These are phyloP conservation scores for Isoetes engelmannii DNA, from an alignment of 83 land plant species.

Conservation along the genomic window DNA sequence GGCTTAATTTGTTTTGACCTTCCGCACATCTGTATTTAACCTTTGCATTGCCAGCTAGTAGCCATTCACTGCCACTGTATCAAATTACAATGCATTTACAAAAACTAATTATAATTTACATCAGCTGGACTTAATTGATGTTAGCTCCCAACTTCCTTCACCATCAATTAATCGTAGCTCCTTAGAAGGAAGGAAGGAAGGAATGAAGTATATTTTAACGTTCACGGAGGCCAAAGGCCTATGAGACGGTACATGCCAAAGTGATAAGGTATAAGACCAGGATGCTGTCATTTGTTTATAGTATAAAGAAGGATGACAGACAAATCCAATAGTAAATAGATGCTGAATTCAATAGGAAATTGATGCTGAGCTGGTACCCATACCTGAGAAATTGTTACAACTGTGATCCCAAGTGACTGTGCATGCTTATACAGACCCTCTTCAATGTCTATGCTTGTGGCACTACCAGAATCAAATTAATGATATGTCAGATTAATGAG, in stretches of 20 bases:
- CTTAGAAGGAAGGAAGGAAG: too few species aligned
- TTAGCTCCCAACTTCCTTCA: slow-evolving; percentile 93
- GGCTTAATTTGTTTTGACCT: too few species aligned
- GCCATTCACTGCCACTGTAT: too few species aligned
- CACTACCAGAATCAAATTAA: slow-evolving; percentile 53
- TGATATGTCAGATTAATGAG: too few species aligned
- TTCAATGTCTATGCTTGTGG: slow-evolving; percentile 96
- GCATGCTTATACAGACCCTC: slow-evolving; percentile 90
- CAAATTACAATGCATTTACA: too few species aligned
- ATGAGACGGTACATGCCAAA: too few species aligned
- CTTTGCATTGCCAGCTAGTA: too few species aligned
- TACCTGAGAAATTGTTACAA: slow-evolving; percentile 90
- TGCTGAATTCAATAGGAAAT: too few species aligned
- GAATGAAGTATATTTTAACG: too few species aligned
- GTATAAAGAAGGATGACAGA: slow-evolving; percentile 2
- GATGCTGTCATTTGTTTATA: slow-evolving; percentile 46
- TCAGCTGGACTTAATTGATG: slow-evolving; percentile 43
- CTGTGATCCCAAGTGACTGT: slow-evolving; percentile 65
- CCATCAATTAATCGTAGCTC: slow-evolving; percentile 87
- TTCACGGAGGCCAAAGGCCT: too few species aligned
- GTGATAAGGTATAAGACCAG: slow-evolving; percentile 92
- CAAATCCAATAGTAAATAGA: background rate
- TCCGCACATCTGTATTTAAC: too few species aligned
- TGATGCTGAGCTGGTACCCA: slow-evolving; percentile 1
- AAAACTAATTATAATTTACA: too few species aligned